A percentile compares a stretch with the other conserved stretches of the same genome.
Evolutionary conservation across 495 filamentous ascomycete species (phyloP).

Genomic region (Hyaloscypha hepaticicola): DNA sequence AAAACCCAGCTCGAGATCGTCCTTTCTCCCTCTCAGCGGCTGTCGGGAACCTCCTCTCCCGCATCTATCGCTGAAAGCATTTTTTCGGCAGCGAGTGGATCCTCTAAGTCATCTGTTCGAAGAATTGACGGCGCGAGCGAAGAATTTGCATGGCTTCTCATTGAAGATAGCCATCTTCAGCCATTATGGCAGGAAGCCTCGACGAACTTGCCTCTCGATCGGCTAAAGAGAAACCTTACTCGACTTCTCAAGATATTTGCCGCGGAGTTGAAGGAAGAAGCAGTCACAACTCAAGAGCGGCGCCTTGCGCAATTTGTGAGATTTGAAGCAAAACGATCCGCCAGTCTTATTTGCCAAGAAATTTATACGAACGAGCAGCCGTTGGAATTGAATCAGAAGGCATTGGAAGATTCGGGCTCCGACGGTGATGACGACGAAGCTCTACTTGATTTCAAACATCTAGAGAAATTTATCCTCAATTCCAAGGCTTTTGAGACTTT

Average conservation of each 20-base stretch:
- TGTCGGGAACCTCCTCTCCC: background rate
- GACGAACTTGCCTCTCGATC: background rate
- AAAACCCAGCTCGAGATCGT: background rate
- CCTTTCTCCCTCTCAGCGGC: background rate
- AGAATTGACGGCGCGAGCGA: background rate
- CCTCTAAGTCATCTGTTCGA: background rate
- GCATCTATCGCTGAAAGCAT: background rate
- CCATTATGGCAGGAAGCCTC: background rate
- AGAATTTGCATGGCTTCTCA: background rate
- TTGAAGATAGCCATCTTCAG: background rate
- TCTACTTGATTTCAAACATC: background rate
- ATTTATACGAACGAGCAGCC: background rate
- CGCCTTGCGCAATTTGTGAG: background rate
- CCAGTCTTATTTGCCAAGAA: background rate
- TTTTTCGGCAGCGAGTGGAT: background rate
- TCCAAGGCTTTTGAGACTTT: background rate
- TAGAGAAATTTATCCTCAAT: background rate
- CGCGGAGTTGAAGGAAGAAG: background rate
- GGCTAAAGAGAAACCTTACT: background rate
- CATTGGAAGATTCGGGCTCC: background rate
- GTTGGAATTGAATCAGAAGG: background rate
- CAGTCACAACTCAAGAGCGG: background rate
- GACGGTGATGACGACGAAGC: background rate
- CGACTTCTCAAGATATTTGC: background rate
- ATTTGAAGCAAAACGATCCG: background rate